Conservation (phyloP, 2,329 filamentous ascomycete species). For the Clathrospora elynae region DNA sequence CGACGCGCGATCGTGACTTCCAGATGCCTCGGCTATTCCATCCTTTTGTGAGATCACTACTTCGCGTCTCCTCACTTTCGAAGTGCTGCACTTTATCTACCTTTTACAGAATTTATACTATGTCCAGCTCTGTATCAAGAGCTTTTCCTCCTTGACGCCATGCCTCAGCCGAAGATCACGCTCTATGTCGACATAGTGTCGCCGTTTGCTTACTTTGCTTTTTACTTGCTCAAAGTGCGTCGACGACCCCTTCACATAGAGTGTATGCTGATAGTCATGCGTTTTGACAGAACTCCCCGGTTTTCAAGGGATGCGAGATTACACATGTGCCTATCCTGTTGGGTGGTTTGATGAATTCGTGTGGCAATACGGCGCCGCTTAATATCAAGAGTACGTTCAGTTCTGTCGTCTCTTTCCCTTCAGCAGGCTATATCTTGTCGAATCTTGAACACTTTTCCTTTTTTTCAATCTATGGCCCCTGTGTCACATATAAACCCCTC, state of each 20-base stretch:
- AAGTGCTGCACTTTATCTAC: neutral
- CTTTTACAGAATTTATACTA: no score
- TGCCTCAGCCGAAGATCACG: conserved; percentile 58
- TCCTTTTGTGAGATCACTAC: conserved; percentile 1
- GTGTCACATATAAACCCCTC: no score
- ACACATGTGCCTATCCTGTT: conserved; percentile 65
- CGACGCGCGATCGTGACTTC: no score
- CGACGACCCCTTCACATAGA: no score
- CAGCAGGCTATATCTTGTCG: neutral
- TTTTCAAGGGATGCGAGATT: conserved; percentile 61
- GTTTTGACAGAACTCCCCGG: conserved; percentile 56
- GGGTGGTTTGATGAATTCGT: conserved; percentile 63
- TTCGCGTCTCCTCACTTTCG: neutral
- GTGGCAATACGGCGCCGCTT: conserved; percentile 60
- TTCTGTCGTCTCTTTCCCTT: neutral
- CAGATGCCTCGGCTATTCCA: conserved; percentile 8
- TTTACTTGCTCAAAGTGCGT: conserved; percentile 60
- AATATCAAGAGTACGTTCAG: conserved; percentile 59
- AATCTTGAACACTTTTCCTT: neutral
- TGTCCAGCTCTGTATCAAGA: neutral
- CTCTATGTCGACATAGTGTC: conserved; percentile 65
- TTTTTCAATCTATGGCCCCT: no score
- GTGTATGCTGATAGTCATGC: neutral
- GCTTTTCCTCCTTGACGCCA: conserved; percentile 24
- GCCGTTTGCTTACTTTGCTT: conserved; percentile 66